phyloP scores from a whole-genome alignment of 2,329 filamentous ascomycete species.

The Fusarium foetens region DNA sequence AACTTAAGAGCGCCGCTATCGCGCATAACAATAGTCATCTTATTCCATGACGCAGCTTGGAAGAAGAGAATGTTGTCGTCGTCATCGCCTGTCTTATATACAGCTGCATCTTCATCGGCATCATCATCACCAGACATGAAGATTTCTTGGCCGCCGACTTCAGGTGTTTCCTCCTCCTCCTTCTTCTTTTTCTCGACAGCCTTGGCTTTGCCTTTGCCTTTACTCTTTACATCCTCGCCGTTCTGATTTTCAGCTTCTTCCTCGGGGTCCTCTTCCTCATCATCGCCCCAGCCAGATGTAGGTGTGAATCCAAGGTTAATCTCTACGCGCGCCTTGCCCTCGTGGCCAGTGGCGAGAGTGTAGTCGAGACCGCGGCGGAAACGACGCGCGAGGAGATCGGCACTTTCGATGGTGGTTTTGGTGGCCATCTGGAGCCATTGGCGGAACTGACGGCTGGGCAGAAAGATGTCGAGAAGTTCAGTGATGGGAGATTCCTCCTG shows the following conservation, averaged over 20 bases:
- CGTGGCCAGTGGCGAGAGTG: conserved; percentile 88
- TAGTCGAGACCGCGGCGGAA: conserved; percentile 92
- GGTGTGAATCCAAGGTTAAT: conserved; percentile 90
- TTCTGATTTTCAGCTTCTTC: conserved; percentile 50
- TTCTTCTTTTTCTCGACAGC: conserved; percentile 12
- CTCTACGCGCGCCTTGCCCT: conserved; percentile 81
- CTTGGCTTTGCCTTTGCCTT: conserved; percentile 45
- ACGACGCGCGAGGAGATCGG: conserved; percentile 82
- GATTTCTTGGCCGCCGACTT: conserved; percentile 83
- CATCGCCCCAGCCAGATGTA: conserved; percentile 83
- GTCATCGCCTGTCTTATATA: conserved; percentile 83
- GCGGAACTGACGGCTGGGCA: conserved; percentile 86
- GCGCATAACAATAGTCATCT: conserved; percentile 86
- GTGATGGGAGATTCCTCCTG: conserved; percentile 69
- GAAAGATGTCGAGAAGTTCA: conserved; percentile 81
- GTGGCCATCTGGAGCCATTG: conserved; percentile 91
- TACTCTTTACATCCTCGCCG: conserved; percentile 46
- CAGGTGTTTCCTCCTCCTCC: conserved; percentile 52
- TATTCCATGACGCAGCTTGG: conserved; percentile 82
- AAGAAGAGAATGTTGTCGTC: conserved; percentile 77
- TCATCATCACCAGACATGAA: conserved; percentile 94
- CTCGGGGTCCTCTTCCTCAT: conserved; percentile 59
- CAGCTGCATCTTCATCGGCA: conserved; percentile 77
- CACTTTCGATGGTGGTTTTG: conserved; percentile 75
- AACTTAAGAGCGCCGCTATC: conserved; percentile 90